Conservation (phyloP, 306 rosid species). For the Trichosanthes truncata region DNA sequence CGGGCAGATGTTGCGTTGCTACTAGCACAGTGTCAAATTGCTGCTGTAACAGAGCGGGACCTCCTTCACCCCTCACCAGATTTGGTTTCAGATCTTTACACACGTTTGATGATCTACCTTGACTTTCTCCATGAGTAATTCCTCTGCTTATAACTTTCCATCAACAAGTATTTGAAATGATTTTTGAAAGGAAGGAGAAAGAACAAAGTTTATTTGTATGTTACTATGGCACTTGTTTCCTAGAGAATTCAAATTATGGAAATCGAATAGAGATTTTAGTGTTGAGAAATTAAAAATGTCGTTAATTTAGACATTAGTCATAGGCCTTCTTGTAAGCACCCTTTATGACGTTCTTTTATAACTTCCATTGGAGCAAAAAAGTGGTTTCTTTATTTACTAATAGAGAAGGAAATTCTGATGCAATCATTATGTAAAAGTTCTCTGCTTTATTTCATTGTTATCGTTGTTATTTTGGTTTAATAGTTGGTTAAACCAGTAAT, state of each 20-base stretch:
- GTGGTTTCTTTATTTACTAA: no score
- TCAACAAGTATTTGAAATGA: not conserved
- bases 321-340: no score
- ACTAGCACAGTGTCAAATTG: constrained; percentile 36
- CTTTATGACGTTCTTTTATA: no score
- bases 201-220: not conserved
- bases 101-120: constrained; percentile 42
- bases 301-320: no score
- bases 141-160: not conserved
- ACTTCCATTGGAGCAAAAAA: no score
- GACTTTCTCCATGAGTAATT: constrained; percentile 40
- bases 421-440: no score
- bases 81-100: constrained; percentile 45
- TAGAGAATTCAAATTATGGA: not conserved
- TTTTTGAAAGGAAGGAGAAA: not conserved
- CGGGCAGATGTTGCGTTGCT: constrained; percentile 35
- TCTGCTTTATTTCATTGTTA: no score
- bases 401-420: no score
- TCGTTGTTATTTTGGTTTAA: not conserved
- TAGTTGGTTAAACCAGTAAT: no score
- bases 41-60: constrained; percentile 44
- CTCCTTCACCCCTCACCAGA: constrained; percentile 38
- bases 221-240: not conserved
- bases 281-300: not conserved
- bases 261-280: not conserved